Conservation (phyloP, 1,284 basidiomycete genomes). For the Cryptococcus sp. region DNA sequence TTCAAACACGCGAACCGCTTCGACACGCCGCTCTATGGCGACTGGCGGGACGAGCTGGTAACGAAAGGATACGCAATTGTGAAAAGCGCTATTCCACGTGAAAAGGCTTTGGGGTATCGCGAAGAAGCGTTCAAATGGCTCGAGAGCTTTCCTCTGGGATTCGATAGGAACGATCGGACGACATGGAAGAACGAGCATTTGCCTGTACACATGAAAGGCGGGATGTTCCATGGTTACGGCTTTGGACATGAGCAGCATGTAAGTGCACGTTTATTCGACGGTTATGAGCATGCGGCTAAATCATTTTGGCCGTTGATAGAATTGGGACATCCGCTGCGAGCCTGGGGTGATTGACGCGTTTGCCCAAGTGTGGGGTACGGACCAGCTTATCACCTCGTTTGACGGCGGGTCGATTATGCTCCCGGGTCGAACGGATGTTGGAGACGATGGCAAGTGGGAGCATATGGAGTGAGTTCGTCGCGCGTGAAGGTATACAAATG, state of each 20-base stretch:
- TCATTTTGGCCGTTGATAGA: conserved; percentile 28
- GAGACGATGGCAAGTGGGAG: neutral
- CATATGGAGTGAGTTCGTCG: conserved; percentile 49
- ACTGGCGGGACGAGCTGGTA: too few relatives aligned
- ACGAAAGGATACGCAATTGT: conserved; percentile 41
- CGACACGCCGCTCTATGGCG: too few relatives aligned
- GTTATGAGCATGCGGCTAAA: too few relatives aligned
- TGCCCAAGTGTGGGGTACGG: conserved; percentile 51
- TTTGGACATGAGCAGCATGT: conserved; percentile 46
- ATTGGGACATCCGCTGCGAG: conserved; percentile 52
- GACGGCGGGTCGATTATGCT: conserved; percentile 19
- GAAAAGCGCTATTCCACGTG: conserved; percentile 38
- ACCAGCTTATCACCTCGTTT: conserved; percentile 51
- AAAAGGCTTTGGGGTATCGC: conserved; percentile 42
- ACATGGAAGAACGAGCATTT: conserved; percentile 49
- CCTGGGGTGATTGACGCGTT: conserved; percentile 46
- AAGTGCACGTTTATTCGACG: too few relatives aligned
- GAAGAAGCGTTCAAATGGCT: conserved; percentile 47
- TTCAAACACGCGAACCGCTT: too few relatives aligned
- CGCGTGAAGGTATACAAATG: too few relatives aligned
- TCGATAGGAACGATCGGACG: conserved; percentile 46
- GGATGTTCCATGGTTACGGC: conserved; percentile 44
- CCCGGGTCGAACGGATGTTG: neutral
- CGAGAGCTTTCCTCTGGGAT: conserved; percentile 48
- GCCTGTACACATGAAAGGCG: conserved; percentile 40